Evolutionary conservation across 1,284 basidiomycete genomes (phyloP).

Genomic region (Ceratobasidium sp.): DNA sequence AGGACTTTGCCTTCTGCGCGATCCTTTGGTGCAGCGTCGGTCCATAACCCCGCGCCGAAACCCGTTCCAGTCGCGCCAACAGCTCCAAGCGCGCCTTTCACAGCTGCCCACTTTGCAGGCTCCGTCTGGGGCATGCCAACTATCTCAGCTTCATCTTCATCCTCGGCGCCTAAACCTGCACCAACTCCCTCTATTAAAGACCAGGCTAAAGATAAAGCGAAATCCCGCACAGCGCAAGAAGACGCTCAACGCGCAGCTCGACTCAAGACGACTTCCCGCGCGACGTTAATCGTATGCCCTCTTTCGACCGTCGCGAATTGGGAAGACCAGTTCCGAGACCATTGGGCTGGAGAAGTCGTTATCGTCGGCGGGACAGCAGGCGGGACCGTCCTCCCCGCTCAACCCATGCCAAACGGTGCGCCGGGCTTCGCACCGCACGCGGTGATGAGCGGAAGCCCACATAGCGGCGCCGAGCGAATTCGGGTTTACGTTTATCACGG

Average conservation of each 20-base stretch:
- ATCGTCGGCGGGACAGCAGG: slow-evolving; percentile 79
- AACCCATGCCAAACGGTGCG: slow-evolving; percentile 45
- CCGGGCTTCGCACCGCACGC: slow-evolving; percentile 34
- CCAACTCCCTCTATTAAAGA: slow-evolving; percentile 55
- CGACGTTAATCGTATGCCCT: slow-evolving; percentile 96
- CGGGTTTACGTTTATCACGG: slow-evolving; percentile 97
- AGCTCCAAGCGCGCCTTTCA: slow-evolving; percentile 58
- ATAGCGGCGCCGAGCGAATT: slow-evolving; percentile 43
- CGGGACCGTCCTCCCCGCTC: slow-evolving; percentile 57
- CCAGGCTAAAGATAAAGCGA: slow-evolving; percentile 74
- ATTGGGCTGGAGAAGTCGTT: slow-evolving; percentile 88
- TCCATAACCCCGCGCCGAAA: slow-evolving; percentile 59
- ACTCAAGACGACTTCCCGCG: slow-evolving; percentile 85
- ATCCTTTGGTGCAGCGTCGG: slow-evolving; percentile 70
- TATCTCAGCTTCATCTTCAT: slow-evolving; percentile 45
- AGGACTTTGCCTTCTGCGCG: slow-evolving; percentile 81
- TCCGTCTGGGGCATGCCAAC: slow-evolving; percentile 88
- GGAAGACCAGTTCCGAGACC: slow-evolving; percentile 98
- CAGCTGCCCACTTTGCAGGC: slow-evolving; percentile 78
- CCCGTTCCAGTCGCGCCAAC: slow-evolving; percentile 59
- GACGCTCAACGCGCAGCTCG: slow-evolving; percentile 76
- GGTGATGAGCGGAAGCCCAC: slow-evolving; percentile 38
- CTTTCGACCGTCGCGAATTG: slow-evolving; percentile 97
- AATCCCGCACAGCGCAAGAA: slow-evolving; percentile 72
- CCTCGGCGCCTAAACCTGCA: slow-evolving; percentile 7